phyloP scores from a whole-genome alignment of 129 eudicot species.

The Tanacetum coccineum region DNA sequence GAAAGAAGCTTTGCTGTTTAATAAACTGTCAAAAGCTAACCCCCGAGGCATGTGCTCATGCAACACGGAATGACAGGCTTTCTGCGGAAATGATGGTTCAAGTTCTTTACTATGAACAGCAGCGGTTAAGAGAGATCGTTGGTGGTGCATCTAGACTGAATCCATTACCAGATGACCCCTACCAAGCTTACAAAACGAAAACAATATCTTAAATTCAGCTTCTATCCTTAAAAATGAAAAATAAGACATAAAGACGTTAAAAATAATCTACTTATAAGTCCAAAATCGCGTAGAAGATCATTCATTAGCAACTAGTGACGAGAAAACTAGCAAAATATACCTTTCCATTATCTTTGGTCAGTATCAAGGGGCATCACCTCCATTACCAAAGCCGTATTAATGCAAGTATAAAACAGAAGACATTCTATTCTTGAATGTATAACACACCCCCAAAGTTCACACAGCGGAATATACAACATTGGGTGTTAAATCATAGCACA shows the following conservation, averaged over 20 bases:
- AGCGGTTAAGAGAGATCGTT: slow-evolving; percentile 52
- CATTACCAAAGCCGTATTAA: too few species aligned
- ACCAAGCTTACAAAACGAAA: slow-evolving; percentile 54
- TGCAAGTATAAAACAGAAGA: too few species aligned
- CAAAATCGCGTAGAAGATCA: slow-evolving; percentile 48
- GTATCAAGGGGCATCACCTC: too few species aligned
- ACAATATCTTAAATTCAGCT: slow-evolving; percentile 82
- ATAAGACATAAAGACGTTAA: slow-evolving; percentile 51
- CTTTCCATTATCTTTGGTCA: too few species aligned
- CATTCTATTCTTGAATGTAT: too few species aligned
- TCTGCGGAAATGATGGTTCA: slow-evolving; percentile 79
- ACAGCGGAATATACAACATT: too few species aligned
- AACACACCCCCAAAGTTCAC: too few species aligned
- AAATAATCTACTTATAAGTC: slow-evolving; percentile 38
- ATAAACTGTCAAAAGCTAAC: slow-evolving; percentile 87
- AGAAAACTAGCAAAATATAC: too few species aligned
- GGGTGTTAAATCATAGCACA: too few species aligned
- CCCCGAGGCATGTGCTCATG: slow-evolving; percentile 78
- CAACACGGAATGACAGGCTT: slow-evolving; percentile 78
- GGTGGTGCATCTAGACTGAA: slow-evolving; percentile 26
- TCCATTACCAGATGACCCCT: slow-evolving; percentile 38
- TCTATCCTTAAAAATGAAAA: slow-evolving; percentile 56
- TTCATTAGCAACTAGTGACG: too few species aligned
- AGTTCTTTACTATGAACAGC: slow-evolving; percentile 88
- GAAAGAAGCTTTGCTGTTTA: slow-evolving; percentile 75